Conservation (phyloP, 129 eudicot genomes). For the Flaveria robusta region DNA sequence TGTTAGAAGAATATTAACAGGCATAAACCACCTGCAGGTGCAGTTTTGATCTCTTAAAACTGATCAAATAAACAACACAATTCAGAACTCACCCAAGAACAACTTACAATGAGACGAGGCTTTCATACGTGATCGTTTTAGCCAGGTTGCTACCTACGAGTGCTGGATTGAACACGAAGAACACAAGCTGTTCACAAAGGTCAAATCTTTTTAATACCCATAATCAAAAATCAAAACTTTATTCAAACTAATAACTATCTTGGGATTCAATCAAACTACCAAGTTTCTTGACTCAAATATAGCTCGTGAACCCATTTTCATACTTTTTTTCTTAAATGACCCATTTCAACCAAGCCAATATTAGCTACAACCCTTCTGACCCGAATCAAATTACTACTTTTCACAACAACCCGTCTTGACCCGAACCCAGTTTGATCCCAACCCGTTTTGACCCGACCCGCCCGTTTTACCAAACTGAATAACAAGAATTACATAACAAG, state of each 20-base stretch:
- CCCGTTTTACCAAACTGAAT: not conserved
- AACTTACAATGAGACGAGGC: conserved; percentile 61
- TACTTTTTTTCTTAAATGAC: not conserved
- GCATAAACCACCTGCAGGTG: conserved; percentile 88
- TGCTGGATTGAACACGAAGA: conserved; percentile 84
- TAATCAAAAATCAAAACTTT: not conserved
- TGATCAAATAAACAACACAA: not conserved
- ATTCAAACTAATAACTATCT: not conserved
- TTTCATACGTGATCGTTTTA: conserved; percentile 62
- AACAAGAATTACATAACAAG: not conserved
- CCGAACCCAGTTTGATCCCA: not conserved
- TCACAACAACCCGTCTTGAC: no score
- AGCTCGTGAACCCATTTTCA: not conserved
- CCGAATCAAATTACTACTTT: no score
- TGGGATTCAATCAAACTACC: not conserved
- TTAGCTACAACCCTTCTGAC: not conserved
- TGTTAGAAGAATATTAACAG: conserved; percentile 74
- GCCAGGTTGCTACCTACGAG: conserved; percentile 76
- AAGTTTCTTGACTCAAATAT: not conserved
- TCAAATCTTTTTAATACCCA: not conserved
- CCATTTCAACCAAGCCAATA: not conserved
- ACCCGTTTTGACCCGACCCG: not conserved
- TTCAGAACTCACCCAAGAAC: not conserved
- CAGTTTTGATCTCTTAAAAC: not conserved
- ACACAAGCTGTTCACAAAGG: conserved; percentile 59